Conservation (phyloP, 176 grass and related monocot genomes). For the Oryza longistaminata region DNA sequence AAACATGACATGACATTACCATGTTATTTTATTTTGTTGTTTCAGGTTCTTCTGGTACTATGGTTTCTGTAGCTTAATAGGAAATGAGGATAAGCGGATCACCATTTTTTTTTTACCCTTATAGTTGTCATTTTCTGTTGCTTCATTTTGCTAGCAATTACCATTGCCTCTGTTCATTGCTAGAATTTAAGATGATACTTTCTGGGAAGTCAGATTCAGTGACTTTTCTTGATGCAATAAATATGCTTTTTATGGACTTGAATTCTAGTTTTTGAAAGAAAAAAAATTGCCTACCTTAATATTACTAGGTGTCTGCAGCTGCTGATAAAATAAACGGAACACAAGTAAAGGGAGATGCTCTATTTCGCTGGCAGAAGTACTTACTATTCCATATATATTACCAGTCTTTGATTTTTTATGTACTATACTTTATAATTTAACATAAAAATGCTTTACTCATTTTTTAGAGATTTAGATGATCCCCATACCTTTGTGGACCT, state of each 20-base stretch:
- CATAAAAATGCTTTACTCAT: constrained; percentile 15
- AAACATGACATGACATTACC: background rate
- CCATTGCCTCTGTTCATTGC: background rate
- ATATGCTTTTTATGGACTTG: constrained; percentile 10
- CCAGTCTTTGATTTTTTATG: background rate
- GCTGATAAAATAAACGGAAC: constrained; percentile 52
- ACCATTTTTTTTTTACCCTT: background rate
- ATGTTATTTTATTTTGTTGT: background rate
- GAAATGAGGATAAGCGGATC: background rate
- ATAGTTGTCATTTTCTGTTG: background rate
- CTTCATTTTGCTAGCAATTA: background rate
- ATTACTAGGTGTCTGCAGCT: constrained; percentile 59
- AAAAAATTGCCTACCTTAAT: constrained; percentile 55
- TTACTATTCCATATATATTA: constrained; percentile 28
- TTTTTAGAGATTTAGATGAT: constrained; percentile 75
- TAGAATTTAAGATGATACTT: constrained; percentile 1
- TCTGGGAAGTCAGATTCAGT: background rate
- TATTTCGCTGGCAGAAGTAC: constrained; percentile 91
- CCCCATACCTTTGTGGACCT: constrained; percentile 89
- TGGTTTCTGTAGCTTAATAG: background rate
- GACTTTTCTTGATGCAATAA: background rate
- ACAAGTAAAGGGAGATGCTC: constrained; percentile 72
- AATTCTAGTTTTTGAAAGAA: background rate
- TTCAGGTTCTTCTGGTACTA: background rate
- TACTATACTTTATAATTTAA: constrained; percentile 26